Base-by-base conservation (phyloP, 805 yeast genomes). In the Myxozyma sirexii region DNA sequence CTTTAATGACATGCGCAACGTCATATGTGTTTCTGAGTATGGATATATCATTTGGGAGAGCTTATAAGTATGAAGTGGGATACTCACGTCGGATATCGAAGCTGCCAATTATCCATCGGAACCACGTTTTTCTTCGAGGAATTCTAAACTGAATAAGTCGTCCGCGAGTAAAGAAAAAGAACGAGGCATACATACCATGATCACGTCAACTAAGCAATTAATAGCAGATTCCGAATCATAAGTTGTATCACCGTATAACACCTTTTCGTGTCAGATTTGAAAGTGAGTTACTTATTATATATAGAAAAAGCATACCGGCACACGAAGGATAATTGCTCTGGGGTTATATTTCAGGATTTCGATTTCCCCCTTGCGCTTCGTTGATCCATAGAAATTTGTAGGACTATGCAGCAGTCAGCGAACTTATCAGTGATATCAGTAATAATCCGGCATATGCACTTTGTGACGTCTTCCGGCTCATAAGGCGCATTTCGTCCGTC, bases 11-110 rank as follows among this genome's bases (percentile, higher is more conserved):
- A 13, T 53, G 61, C 3, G 57, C 47, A 24, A 52, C 24, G 24
- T 57, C 61, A 21, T 13, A 24, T 5, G 57, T 52, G 27, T 57
- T 57, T 33, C 56, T 57, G 37, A 13, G 13, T 8, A 29, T 27
- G 13, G 35, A 27, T n/a, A n/a, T n/a, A n/a, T n/a, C n/a, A n/a
- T n/a, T n/a, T n/a, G 19, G 7, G 10, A 31, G 10, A 24, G 45
- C 54, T 12, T 29, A 38, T n/a, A 17, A 39, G 23, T 2, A n/a
- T 19, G 23, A 39, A 10, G 43, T 3, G 2, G 43, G 10, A n/a
- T 17, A 24, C 61, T 21, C 51, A 60, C 64, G 65, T 61, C 3
- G 65, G 65, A 49, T 59, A 62, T 44, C 63, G 47, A 7, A 56
- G 19, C 19, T 54, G 57, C 64, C 63, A 62, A 38, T 62, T 56